phyloP scores from a whole-genome alignment of 163 green algal genomes.

The Chlamydomonas reinhardtii region DNA sequence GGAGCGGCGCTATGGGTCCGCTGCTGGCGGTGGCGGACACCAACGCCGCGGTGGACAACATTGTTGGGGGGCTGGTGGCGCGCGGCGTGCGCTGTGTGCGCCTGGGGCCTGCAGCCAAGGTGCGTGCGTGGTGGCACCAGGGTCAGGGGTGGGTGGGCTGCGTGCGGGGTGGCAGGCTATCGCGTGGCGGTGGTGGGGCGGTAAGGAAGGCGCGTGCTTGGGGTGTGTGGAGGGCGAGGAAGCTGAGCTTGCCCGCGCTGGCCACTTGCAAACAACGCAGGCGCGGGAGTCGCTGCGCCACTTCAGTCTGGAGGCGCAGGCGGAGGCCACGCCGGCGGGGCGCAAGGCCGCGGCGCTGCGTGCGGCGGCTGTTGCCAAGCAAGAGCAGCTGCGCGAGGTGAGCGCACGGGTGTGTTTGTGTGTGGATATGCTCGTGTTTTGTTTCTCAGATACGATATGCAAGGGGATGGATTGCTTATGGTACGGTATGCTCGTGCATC shows the following conservation, averaged over 20 bases:
- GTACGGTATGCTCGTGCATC: too few relatives aligned
- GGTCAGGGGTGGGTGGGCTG: not conserved
- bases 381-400: conserved; percentile 20
- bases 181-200: too few relatives aligned
- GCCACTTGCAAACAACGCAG: not conserved
- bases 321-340: conserved; percentile 67
- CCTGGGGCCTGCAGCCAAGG: conserved; percentile 81
- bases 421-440: too few relatives aligned
- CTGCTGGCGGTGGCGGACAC: conserved; percentile 88
- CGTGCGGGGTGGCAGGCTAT: too few relatives aligned
- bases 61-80: conserved; percentile 82
- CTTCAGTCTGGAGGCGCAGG: conserved; percentile 77
- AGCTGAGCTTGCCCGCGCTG: too few relatives aligned
- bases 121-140: conserved; percentile 40
- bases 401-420: not conserved
- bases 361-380: conserved; percentile 11
- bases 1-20: conserved; percentile 57
- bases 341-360: conserved; percentile 56
- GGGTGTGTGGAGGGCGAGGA: too few relatives aligned
- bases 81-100: conserved; percentile 75
- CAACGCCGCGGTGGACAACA: conserved; percentile 96
- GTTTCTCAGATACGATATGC: too few relatives aligned
- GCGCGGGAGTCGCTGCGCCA: conserved; percentile 67
- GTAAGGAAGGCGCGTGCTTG: too few relatives aligned
- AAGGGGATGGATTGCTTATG: too few relatives aligned